These are phyloP conservation scores for Fusarium euwallaceae DNA, from an alignment of 2,329 filamentous ascomycete species.

Conservation along the genomic window DNA sequence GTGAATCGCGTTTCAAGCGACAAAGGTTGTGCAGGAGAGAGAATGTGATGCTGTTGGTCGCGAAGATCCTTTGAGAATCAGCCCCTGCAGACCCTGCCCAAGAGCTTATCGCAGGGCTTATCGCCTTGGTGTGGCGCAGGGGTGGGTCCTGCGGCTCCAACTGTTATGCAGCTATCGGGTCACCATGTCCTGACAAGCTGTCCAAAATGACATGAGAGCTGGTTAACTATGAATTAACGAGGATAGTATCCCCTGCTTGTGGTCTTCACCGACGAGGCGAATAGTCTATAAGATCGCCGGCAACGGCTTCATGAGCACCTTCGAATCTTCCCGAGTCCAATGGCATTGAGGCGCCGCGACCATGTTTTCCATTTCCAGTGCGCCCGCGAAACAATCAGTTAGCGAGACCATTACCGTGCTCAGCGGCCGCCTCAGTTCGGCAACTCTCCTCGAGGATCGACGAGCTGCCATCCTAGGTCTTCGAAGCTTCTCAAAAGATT, in stretches of 20 bases:
- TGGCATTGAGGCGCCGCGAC: conserved; percentile 47
- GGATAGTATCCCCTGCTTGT: conserved; percentile 26
- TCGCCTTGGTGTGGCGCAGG: conserved; percentile 1
- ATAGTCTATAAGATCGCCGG: conserved; percentile 16
- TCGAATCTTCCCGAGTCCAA: conserved; percentile 41
- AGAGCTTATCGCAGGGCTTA: conserved; percentile 1
- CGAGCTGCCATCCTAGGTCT: conserved; percentile 92
- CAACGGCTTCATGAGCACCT: conserved; percentile 32
- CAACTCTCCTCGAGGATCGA: conserved; percentile 93
- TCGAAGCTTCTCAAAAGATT: conserved; percentile 98
- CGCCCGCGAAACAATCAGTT: conserved; percentile 95
- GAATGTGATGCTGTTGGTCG: conserved; percentile 19
- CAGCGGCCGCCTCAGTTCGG: conserved; percentile 87
- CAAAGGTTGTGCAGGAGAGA: conserved; percentile 16
- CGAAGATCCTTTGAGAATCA: conserved; percentile 31
- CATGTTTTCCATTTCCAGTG: conserved; percentile 76
- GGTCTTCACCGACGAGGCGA: conserved; percentile 14
- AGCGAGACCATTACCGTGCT: conserved; percentile 93
- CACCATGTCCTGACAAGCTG: conserved; percentile 42
- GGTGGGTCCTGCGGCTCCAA: conserved; percentile 2
- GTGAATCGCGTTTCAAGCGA: conserved; percentile 3
- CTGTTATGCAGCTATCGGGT: conserved; percentile 42
- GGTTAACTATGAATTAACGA: conserved; percentile 12
- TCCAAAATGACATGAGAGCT: conserved; percentile 28
- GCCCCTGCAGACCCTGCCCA: conserved; percentile 4